Evolutionary conservation across 345 rosid species (phyloP).

Genomic region (Populus tremula): DNA sequence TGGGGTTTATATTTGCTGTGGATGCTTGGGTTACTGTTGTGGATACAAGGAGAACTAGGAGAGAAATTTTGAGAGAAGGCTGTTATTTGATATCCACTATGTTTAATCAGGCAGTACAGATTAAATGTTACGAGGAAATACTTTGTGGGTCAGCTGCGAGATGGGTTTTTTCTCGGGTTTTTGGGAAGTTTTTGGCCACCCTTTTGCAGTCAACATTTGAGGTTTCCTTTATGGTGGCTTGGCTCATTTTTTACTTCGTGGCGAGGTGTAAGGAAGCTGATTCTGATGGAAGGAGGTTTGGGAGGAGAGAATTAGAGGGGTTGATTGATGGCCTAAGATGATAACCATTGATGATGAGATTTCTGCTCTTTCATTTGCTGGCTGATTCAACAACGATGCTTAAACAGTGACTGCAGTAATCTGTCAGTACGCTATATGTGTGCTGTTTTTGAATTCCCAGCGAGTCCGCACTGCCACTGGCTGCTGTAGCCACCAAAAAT

Average conservation of each 20-base stretch:
- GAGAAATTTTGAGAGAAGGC: slow-evolving; percentile 90
- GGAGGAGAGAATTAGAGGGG: slow-evolving; percentile 78
- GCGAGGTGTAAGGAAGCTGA: slow-evolving; percentile 71
- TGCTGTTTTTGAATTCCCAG: slow-evolving; percentile 37
- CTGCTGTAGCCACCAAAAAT: slow-evolving; percentile 27
- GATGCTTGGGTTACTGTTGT: slow-evolving; percentile 85
- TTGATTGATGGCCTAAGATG: slow-evolving; percentile 67
- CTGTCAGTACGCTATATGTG: slow-evolving; percentile 33
- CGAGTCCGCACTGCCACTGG: slow-evolving; percentile 34
- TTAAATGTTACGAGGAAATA: slow-evolving; percentile 76
- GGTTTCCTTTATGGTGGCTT: slow-evolving; percentile 84
- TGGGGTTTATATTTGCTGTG: slow-evolving; percentile 63
- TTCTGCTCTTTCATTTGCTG: slow-evolving; percentile 17
- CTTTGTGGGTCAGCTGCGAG: slow-evolving; percentile 71
- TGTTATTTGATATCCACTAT: slow-evolving; percentile 62
- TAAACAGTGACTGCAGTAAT: slow-evolving; percentile 25
- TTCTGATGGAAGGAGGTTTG: slow-evolving; percentile 69
- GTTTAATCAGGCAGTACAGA: slow-evolving; percentile 72
- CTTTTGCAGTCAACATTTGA: slow-evolving; percentile 70
- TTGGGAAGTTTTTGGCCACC: slow-evolving; percentile 59
- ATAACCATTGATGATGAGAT: slow-evolving; percentile 28
- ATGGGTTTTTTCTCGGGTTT: slow-evolving; percentile 46
- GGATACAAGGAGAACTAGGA: slow-evolving; percentile 77
- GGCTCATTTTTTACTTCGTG: slow-evolving; percentile 79
- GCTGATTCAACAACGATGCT: slow-evolving; percentile 28